A percentile compares a stretch with the other conserved stretches of the same genome.
Evolutionary conservation across 2,329 filamentous ascomycete species (phyloP).

Genomic region (Ascochyta lentis): DNA sequence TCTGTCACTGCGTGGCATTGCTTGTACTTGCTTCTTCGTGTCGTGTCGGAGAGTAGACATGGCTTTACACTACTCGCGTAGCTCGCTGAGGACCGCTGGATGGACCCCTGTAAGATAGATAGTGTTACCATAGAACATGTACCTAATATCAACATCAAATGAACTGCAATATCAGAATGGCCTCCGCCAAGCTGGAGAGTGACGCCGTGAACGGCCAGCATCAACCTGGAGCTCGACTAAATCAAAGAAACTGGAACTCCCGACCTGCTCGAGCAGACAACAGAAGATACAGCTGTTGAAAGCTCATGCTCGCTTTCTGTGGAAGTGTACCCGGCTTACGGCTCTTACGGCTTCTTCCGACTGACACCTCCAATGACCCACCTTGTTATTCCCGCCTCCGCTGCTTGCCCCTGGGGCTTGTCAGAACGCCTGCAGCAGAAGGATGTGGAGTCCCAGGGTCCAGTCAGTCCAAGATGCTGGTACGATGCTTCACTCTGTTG

Average conservation of each 20-base stretch:
- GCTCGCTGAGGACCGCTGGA: slow-evolving; percentile 20
- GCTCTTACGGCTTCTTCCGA: slow-evolving; percentile 4
- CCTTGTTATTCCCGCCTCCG: slow-evolving; percentile 13
- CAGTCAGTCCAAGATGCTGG: background rate
- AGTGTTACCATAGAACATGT: slow-evolving; percentile 16
- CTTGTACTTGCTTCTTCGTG: slow-evolving; percentile 13
- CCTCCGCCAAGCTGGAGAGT: background rate
- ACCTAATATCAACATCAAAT: slow-evolving; percentile 22
- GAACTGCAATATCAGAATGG: background rate
- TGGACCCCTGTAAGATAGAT: slow-evolving; percentile 23
- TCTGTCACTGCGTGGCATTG: slow-evolving; percentile 17
- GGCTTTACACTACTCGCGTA: slow-evolving; percentile 7
- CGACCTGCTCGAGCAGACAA: background rate
- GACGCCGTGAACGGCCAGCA: background rate
- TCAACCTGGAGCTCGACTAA: background rate
- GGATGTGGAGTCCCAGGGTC: slow-evolving; percentile 2
- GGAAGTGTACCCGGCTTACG: background rate
- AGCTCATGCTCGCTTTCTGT: too few species aligned
- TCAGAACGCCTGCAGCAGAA: slow-evolving; percentile 1
- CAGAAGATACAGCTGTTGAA: background rate
- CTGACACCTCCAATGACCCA: slow-evolving; percentile 10
- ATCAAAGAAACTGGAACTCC: background rate
- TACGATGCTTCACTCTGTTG: background rate
- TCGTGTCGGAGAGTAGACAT: slow-evolving; percentile 6
- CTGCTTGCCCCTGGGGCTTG: background rate